Percentiles rank a stretch among this genome's conserved stretches.
These are phyloP conservation scores for Hypoxylon perforatum DNA, from an alignment of 495 filamentous ascomycete species.

Conservation along the genomic window DNA sequence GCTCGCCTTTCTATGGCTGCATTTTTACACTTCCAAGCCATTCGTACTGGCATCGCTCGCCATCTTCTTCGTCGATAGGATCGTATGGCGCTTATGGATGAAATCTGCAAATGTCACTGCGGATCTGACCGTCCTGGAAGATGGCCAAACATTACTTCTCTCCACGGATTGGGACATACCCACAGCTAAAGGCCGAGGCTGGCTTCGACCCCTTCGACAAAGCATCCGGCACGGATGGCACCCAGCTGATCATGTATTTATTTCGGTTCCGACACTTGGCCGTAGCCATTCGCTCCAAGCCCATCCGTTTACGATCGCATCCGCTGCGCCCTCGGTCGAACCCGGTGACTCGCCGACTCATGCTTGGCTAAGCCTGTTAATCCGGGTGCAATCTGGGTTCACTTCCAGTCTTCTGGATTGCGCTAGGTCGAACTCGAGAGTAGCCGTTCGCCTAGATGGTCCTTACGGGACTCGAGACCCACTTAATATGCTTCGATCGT, in stretches of 20 bases:
- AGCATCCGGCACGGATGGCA: conserved; percentile 63
- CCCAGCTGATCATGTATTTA: conserved; percentile 68
- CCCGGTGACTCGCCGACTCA: conserved; percentile 32
- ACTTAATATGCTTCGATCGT: conserved; percentile 52
- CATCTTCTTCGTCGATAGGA: conserved; percentile 68
- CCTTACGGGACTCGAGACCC: conserved; percentile 63
- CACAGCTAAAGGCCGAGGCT: not conserved
- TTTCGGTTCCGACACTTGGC: conserved; percentile 63
- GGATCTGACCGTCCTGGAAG: conserved; percentile 59
- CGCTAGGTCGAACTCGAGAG: conserved; percentile 51
- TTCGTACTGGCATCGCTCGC: conserved; percentile 44
- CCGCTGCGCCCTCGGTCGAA: conserved; percentile 49
- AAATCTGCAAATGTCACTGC: conserved; percentile 57
- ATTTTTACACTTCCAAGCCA: conserved; percentile 52
- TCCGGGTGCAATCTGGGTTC: conserved; percentile 69
- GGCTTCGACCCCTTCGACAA: conserved; percentile 30
- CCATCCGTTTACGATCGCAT: conserved; percentile 73
- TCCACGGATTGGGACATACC: conserved; percentile 55
- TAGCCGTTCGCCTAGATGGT: conserved; percentile 61
- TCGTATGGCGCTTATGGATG: conserved; percentile 63
- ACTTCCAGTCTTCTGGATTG: conserved; percentile 64
- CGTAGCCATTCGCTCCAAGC: conserved; percentile 59
- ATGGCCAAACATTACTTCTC: conserved; percentile 61
- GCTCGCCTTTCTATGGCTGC: conserved; percentile 65
- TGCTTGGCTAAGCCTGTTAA: conserved; percentile 63